Conservation (phyloP, 2,329 filamentous ascomycete genomes). For the Fusarium scirpi region DNA sequence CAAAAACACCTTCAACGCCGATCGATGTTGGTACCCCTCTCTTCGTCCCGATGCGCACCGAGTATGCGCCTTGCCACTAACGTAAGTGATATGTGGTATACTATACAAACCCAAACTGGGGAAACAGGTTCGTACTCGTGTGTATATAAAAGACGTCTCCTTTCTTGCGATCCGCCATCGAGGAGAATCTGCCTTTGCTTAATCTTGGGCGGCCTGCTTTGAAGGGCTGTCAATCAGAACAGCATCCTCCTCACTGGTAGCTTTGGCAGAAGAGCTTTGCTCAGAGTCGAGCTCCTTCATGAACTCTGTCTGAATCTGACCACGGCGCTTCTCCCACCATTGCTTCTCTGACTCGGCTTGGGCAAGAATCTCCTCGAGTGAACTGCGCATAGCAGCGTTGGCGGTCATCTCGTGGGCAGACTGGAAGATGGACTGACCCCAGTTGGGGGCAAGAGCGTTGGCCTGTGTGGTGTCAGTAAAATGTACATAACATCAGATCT, state of each 20-base stretch:
- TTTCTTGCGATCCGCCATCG: background rate
- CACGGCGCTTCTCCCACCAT: constrained; percentile 91
- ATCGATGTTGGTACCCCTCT: constrained; percentile 14
- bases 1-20: constrained; percentile 30
- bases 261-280: constrained; percentile 57
- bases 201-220: constrained; percentile 68
- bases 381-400: constrained; percentile 80
- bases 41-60: constrained; percentile 1
- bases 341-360: constrained; percentile 80
- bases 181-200: background rate
- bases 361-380: constrained; percentile 79
- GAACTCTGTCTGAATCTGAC: constrained; percentile 78
- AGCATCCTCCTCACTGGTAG: constrained; percentile 59
- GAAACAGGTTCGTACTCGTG: constrained; percentile 6
- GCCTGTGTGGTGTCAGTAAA: constrained; percentile 67
- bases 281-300: constrained; percentile 85
- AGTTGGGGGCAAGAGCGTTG: constrained; percentile 87
- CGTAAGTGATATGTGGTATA: constrained; percentile 11
- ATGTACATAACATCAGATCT: background rate
- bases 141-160: constrained; percentile 2
- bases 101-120: constrained; percentile 20
- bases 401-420: constrained; percentile 95
- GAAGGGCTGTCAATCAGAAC: constrained; percentile 78
- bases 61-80: constrained; percentile 4
- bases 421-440: constrained; percentile 97